Conservation (phyloP, 2,329 filamentous ascomycete species). For the Diaporthe citriasiana region DNA sequence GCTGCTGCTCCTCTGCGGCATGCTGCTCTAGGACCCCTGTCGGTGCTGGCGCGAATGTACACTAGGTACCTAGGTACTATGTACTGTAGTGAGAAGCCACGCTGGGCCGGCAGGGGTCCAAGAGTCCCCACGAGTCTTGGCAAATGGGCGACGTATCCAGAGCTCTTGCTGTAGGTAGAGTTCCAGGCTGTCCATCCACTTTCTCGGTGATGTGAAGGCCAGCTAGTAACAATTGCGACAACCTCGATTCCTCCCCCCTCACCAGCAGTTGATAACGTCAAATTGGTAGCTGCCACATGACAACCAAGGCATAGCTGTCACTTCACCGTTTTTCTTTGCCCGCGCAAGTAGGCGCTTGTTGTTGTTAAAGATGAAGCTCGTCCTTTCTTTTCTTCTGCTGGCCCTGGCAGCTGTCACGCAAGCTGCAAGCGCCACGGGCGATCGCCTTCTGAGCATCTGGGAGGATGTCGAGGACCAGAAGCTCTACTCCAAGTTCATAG, state of each 20-base stretch:
- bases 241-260: constrained; percentile 7
- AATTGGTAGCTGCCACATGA: constrained; percentile 39
- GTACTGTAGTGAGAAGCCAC: constrained; percentile 34
- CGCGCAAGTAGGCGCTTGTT: constrained; percentile 40
- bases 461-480: constrained; percentile 86
- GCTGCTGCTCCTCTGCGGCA: not conserved
- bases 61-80: no score
- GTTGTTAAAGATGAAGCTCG: constrained; percentile 76
- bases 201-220: constrained; percentile 34
- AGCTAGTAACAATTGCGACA: constrained; percentile 27
- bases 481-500: constrained; percentile 85
- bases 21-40: constrained; percentile 20
- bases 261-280: constrained; percentile 33
- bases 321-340: constrained; percentile 37
- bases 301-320: constrained; percentile 41
- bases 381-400: constrained; percentile 78
- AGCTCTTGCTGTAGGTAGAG: constrained; percentile 38
- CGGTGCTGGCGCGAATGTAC: not conserved
- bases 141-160: constrained; percentile 54
- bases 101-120: constrained; percentile 33
- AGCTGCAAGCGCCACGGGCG: constrained; percentile 84
- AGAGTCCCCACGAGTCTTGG: constrained; percentile 47
- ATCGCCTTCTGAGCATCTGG: constrained; percentile 85
- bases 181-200: constrained; percentile 37
- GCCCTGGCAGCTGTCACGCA: constrained; percentile 76